Base-by-base conservation (phyloP, 495 filamentous ascomycete genomes). In the Penicillium alfredii region DNA sequence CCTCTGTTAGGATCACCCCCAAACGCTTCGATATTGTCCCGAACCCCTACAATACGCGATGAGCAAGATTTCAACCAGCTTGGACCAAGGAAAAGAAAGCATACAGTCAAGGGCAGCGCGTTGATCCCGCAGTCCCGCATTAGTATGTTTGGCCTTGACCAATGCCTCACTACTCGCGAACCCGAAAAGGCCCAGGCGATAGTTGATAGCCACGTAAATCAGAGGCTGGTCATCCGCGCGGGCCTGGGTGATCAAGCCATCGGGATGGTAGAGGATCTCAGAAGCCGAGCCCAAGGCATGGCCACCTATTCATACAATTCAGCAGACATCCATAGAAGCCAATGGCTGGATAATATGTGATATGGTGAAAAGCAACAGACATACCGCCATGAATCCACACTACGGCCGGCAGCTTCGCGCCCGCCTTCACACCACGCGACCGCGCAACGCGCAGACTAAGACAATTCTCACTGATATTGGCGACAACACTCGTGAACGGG, bases 131-230 rank as follows among this genome's bases (percentile, higher is more conserved):
- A 60, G 26, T 17, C 56, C 56, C 8, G 36, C 44, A 39, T 60
- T 56, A 1, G 50, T 40, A 18, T 47, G 36, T 25, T 45, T 49
- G 9, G n/a, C 23, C 24, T 42, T 33, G 6, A 38, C 43, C 39
- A 55, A 11, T 7, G 45, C 47, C 18, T 47, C 34, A 18, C 47
- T 50, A 9, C 51, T 44, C 15, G 55, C 55, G 40, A 44, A 58
- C n/a, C 55, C 55, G 18, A 55, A 54, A 6, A 54, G 35, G 17
- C 66, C 64, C 2, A 70, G 44, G 12, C 66, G 60, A 47, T 69
- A 71, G 24, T 67, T 68, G 37, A 72, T 61, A 2, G 36, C 56
- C 10, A 72, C 66, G 24, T 56, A 60, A 12, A 69, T 56, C 13
- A 67, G 39, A 0, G 60, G 60, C 18, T 57, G 51, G 4, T 53